phyloP scores from a whole-genome alignment of 1,284 basidiomycete genomes.

The Ustilago curta region DNA sequence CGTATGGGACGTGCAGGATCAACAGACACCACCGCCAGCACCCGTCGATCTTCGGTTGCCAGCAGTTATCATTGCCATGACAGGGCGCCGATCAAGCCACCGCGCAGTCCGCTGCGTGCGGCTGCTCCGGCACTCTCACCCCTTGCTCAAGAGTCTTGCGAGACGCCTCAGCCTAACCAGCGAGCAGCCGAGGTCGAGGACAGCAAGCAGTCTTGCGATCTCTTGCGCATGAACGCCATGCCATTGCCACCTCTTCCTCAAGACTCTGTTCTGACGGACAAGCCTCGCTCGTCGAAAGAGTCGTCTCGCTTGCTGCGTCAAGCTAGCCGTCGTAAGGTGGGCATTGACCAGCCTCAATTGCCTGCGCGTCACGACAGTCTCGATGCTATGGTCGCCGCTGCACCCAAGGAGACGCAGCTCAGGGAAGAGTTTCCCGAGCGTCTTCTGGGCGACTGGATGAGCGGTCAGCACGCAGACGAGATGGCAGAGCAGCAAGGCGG shows the following conservation, averaged over 20 bases:
- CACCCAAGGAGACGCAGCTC: slow-evolving; percentile 26
- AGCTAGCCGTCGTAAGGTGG: slow-evolving; percentile 28
- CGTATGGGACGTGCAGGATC: slow-evolving; percentile 24
- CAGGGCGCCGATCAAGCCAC: slow-evolving; percentile 21
- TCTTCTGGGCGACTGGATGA: slow-evolving; percentile 46
- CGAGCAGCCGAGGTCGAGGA: neutral
- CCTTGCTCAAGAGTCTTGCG: slow-evolving; percentile 13
- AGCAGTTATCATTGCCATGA: slow-evolving; percentile 32
- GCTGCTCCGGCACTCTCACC: slow-evolving; percentile 13
- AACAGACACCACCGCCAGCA: slow-evolving; percentile 25
- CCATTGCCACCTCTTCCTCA: slow-evolving; percentile 34
- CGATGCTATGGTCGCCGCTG: slow-evolving; percentile 31
- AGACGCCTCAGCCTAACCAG: slow-evolving; percentile 18
- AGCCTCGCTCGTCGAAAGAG: slow-evolving; percentile 19
- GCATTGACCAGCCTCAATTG: slow-evolving; percentile 16
- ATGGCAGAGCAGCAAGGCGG: neutral
- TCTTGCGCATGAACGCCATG: slow-evolving; percentile 27
- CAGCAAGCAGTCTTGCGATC: slow-evolving; percentile 9
- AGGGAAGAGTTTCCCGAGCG: slow-evolving; percentile 37
- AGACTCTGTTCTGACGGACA: neutral
- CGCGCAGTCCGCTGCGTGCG: slow-evolving; percentile 29
- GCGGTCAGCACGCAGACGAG: neutral
- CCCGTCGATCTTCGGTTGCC: slow-evolving; percentile 37
- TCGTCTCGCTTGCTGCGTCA: slow-evolving; percentile 18
- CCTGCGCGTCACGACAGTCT: slow-evolving; percentile 36